phyloP scores from a whole-genome alignment of 108 stramenopile genomes.

The Pseudonitzschia delicatissima region DNA sequence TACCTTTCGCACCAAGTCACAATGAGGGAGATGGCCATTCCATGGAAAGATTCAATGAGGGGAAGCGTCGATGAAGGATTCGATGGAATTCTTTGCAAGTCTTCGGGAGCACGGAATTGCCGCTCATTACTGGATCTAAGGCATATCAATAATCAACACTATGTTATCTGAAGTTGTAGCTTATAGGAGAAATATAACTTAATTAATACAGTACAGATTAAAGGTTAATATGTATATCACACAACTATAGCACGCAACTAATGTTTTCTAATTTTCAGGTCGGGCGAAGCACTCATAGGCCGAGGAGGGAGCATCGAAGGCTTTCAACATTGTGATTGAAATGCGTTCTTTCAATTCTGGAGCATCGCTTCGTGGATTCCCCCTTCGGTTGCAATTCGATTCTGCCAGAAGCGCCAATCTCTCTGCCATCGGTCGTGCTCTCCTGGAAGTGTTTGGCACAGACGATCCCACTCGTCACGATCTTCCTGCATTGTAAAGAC shows the following conservation, averaged over 20 bases:
- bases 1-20: slow-evolving; percentile 70
- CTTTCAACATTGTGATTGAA: not conserved
- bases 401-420: slow-evolving; percentile 5
- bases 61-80: slow-evolving; percentile 43
- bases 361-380: slow-evolving; percentile 14
- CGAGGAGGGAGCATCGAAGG: slow-evolving; percentile 6
- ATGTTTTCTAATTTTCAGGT: no score
- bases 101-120: slow-evolving; percentile 47
- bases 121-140: slow-evolving; percentile 55
- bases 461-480: slow-evolving; percentile 12
- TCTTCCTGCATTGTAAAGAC: slow-evolving; percentile 6
- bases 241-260: no score
- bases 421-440: slow-evolving; percentile 7
- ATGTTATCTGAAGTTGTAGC: no score
- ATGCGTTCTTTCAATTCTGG: not conserved
- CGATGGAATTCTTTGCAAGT: slow-evolving; percentile 44
- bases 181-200: no score
- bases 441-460: slow-evolving; percentile 2
- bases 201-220: no score
- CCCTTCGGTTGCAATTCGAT: not conserved
- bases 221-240: no score
- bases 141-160: not conserved
- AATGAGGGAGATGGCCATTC: slow-evolving; percentile 29
- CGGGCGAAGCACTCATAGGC: slow-evolving; percentile 11
- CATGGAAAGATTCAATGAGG: slow-evolving; percentile 25